Percentiles rank a stretch among this genome's conserved stretches.
These are phyloP conservation scores for Pseudogymnoascus sp. DNA, from an alignment of 2,329 filamentous ascomycete genomes.

Conservation along the genomic window DNA sequence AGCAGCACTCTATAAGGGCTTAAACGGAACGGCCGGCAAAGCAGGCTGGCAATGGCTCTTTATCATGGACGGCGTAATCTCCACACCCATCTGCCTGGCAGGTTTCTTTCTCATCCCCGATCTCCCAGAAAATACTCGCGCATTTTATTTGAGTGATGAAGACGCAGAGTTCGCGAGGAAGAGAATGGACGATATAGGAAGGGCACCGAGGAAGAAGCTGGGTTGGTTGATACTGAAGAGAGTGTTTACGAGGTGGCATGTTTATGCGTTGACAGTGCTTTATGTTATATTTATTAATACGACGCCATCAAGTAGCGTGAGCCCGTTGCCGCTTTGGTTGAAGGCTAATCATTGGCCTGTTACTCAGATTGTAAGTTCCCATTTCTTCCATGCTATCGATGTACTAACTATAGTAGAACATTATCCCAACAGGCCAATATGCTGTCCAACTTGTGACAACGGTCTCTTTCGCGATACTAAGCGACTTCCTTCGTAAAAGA, in stretches of 20 bases:
- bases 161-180: constrained; percentile 18
- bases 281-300: constrained; percentile 34
- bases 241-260: constrained; percentile 31
- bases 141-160: constrained; percentile 20
- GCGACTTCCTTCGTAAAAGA: constrained; percentile 36
- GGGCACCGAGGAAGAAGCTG: constrained; percentile 23
- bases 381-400: background rate
- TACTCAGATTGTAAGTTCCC: constrained; percentile 35
- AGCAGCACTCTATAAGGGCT: constrained; percentile 33
- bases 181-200: constrained; percentile 22
- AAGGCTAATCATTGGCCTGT: constrained; percentile 36
- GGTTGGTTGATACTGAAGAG: constrained; percentile 20
- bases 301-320: constrained; percentile 28
- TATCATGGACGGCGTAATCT: constrained; percentile 35
- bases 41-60: constrained; percentile 40
- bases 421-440: constrained; percentile 39
- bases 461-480: constrained; percentile 44
- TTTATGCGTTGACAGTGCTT: constrained; percentile 30
- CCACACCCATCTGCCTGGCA: constrained; percentile 24
- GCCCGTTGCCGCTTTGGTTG: constrained; percentile 34
- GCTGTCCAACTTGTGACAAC: constrained; percentile 47
- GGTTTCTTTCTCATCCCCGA: constrained; percentile 25
- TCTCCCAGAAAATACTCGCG: constrained; percentile 22
- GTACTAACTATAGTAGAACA: constrained; percentile 29
- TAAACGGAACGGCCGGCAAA: constrained; percentile 32